Base-by-base conservation (phyloP, 257 asterid species). In the Rauvolfia tetraphylla region DNA sequence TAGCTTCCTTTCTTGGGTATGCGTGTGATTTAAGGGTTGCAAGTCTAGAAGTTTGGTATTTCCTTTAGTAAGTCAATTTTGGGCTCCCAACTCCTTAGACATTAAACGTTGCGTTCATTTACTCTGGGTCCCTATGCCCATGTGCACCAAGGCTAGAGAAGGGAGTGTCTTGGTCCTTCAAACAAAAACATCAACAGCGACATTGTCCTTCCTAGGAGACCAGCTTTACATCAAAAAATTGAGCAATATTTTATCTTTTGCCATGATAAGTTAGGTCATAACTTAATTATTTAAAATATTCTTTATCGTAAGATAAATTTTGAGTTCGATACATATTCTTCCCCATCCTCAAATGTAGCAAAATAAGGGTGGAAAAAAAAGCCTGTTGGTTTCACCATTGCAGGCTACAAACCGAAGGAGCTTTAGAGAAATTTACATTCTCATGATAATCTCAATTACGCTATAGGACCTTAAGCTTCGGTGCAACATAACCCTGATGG, bases 31-130 rank as follows among this genome's bases (percentile, higher is more conserved):
- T 44, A 42, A 44, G 74, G 53, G 23, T 34, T 58, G 54, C 51
- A 70, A 58, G 5, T 65, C 62, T 54, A 58, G 20, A 69, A 29
- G 48, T 48, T 49, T 49, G 73, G 72, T 39, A 29, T 65, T 79
- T 79, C 48, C 78, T 69, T 49, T 41, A 72, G 49, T 29, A 38
- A 18, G 49, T 27, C 31, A 10, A 14, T 68, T 39, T 68, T 3
- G 51, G 72, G 53, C 44, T 68, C 10, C 72, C 49, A 68, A 68
- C 0, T 56, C 42, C 22, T 63, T 33, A 36, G 73, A 38, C 68
- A 48, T 72, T 59, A 76, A 76, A 71, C 76, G 61, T 59, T 22
- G 23, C 31, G 58, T 70, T 41, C 23, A 44, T 51, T 12, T 3
- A 22, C 56, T 1, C 67, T 61, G 31, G 57, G 49, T 38, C 68